phyloP scores from a whole-genome alignment of 2,329 filamentous ascomycete species.

The Colletotrichum acutatum region DNA sequence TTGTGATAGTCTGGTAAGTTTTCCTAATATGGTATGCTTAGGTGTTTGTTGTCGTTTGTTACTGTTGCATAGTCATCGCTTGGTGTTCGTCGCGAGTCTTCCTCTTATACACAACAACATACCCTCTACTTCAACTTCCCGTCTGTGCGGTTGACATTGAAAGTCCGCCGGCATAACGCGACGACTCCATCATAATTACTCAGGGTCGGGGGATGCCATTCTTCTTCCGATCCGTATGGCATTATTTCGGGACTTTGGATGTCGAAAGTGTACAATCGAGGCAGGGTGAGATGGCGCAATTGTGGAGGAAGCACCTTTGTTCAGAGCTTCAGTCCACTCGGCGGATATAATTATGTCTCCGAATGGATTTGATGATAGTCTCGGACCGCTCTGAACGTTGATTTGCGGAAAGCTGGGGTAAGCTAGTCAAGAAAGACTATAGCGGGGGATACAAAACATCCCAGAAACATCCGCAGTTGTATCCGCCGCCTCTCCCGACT shows the following conservation, averaged over 20 bases:
- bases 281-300: background rate
- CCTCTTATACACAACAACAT: background rate
- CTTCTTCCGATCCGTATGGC: background rate
- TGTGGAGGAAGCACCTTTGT: background rate
- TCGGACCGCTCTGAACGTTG: background rate
- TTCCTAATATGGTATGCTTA: background rate
- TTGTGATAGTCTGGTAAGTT: background rate
- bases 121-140: background rate
- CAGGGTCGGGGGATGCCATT: background rate
- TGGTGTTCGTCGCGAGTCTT: background rate
- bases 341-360: constrained; percentile 5
- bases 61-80: background rate
- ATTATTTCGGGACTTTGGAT: background rate
- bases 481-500: background rate
- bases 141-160: background rate
- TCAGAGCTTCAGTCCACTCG: background rate
- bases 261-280: background rate
- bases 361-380: background rate
- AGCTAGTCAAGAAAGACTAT: background rate
- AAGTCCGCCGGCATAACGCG: background rate
- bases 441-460: background rate
- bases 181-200: background rate
- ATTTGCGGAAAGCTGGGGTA: background rate
- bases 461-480: background rate
- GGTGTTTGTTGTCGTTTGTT: background rate